Evolutionary conservation across 331 rosid genomes (phyloP).

Genomic region (Telfairia occidentalis): DNA sequence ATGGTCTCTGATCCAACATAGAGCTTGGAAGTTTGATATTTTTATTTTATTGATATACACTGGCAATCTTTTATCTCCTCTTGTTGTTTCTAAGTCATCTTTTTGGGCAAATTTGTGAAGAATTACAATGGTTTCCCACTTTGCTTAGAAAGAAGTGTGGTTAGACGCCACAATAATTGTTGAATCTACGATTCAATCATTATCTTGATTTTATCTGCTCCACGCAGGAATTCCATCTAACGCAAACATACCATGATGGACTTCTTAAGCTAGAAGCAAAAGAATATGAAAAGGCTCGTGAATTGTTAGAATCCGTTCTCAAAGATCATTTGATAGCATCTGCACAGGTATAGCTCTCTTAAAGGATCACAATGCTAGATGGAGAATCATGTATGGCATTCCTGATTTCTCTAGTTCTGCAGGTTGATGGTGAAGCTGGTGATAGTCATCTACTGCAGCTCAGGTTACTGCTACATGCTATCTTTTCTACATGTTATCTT

Average conservation of each 20-base stretch:
- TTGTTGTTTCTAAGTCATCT: background rate
- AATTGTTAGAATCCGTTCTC: conserved; percentile 72
- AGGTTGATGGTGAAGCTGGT: conserved; percentile 68
- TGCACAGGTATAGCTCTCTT: conserved; percentile 41
- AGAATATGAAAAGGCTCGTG: conserved; percentile 65
- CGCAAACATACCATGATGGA: conserved; percentile 92
- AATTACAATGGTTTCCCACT: background rate
- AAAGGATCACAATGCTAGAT: background rate
- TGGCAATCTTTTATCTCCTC: background rate
- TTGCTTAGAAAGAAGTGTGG: background rate
- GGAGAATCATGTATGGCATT: background rate
- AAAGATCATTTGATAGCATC: conserved; percentile 67
- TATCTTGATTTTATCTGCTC: background rate
- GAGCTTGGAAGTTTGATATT: background rate
- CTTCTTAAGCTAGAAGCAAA: conserved; percentile 72
- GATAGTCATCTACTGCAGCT: conserved; percentile 85
- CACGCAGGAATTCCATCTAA: conserved; percentile 82
- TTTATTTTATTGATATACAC: background rate
- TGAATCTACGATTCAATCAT: conserved; percentile 1
- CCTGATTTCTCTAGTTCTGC: conserved; percentile 10
- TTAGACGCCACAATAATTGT: background rate
- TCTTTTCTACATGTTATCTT: background rate
- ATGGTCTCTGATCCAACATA: background rate
- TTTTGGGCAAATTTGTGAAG: background rate
- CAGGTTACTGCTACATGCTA: conserved; percentile 40